Percentiles rank a stretch among this genome's conserved stretches.
These are phyloP conservation scores for Xylaria sp. DNA, from an alignment of 2,329 filamentous ascomycete species.

Conservation along the genomic window DNA sequence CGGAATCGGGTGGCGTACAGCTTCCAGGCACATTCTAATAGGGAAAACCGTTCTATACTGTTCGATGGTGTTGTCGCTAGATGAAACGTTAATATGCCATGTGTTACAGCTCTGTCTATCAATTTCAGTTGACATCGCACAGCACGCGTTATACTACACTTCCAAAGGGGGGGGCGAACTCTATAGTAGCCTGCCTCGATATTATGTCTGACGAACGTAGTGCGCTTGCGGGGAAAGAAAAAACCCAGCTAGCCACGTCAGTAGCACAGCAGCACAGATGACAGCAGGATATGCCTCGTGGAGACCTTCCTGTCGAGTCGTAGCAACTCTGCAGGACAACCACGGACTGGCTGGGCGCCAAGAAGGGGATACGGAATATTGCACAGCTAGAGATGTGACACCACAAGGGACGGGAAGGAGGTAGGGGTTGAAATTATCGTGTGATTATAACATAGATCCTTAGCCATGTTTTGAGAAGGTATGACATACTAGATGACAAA, in stretches of 20 bases:
- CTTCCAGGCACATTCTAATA: not conserved
- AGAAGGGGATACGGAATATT: slow-evolving; percentile 20
- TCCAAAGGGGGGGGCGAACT: slow-evolving; percentile 8
- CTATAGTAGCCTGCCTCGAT: not conserved
- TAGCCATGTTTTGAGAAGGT: not conserved
- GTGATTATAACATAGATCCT: not conserved
- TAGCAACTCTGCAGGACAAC: slow-evolving; percentile 21
- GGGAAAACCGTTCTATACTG: too few species aligned
- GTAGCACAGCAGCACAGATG: slow-evolving; percentile 9
- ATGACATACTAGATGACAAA: not conserved
- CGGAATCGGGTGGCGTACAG: not conserved
- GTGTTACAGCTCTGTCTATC: too few species aligned
- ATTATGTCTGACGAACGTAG: slow-evolving; percentile 11
- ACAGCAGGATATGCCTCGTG: slow-evolving; percentile 12
- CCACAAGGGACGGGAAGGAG: not conserved
- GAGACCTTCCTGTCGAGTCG: slow-evolving; percentile 28
- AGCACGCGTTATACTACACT: slow-evolving; percentile 11
- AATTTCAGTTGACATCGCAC: not conserved
- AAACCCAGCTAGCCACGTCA: slow-evolving; percentile 18
- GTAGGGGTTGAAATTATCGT: not conserved
- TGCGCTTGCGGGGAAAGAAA: not conserved
- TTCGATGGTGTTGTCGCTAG: too few species aligned
- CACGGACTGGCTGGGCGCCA: slow-evolving; percentile 26
- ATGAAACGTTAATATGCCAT: too few species aligned
- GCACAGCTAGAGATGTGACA: slow-evolving; percentile 20